phyloP scores from a whole-genome alignment of 495 filamentous ascomycete genomes.

The Neurospora sp. region DNA sequence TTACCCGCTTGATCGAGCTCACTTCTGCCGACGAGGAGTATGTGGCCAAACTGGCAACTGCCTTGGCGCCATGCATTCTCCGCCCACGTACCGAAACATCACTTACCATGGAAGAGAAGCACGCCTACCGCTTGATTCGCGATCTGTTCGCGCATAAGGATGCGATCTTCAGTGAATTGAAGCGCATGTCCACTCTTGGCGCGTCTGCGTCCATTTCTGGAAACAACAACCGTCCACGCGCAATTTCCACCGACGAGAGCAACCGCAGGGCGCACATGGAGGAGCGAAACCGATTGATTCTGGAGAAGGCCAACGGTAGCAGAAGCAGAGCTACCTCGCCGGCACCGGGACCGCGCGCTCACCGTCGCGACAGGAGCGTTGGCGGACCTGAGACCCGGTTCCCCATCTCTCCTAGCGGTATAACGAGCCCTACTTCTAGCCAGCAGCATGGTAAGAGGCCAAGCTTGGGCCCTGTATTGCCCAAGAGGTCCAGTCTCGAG shows the following conservation, averaged over 20 bases:
- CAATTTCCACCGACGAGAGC: constrained; percentile 92
- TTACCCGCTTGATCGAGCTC: constrained; percentile 90
- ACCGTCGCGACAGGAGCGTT: constrained; percentile 70
- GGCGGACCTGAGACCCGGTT: constrained; percentile 76
- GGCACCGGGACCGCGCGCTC: constrained; percentile 47
- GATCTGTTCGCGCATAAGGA: constrained; percentile 93
- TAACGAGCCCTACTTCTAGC: constrained; percentile 38
- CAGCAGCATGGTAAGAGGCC: constrained; percentile 34
- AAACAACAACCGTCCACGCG: constrained; percentile 58
- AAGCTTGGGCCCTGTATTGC: constrained; percentile 27
- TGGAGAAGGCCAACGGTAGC: constrained; percentile 44
- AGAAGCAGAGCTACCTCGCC: constrained; percentile 67
- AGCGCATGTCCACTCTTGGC: constrained; percentile 70
- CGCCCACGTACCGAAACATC: constrained; percentile 77
- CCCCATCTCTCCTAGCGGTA: constrained; percentile 64
- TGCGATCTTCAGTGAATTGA: constrained; percentile 89
- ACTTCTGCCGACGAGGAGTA: constrained; percentile 92
- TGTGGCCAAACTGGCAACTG: constrained; percentile 62
- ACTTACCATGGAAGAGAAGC: constrained; percentile 90
- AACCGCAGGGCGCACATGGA: constrained; percentile 91
- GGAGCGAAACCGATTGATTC: constrained; percentile 75
- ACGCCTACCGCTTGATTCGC: constrained; percentile 82
- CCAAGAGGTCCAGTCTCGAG: constrained; percentile 37
- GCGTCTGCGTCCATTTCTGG: constrained; percentile 37
- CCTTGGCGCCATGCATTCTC: constrained; percentile 78